Evolutionary conservation across 148 eudicot genomes (phyloP).

Genomic region (Polygonum maritimum): DNA sequence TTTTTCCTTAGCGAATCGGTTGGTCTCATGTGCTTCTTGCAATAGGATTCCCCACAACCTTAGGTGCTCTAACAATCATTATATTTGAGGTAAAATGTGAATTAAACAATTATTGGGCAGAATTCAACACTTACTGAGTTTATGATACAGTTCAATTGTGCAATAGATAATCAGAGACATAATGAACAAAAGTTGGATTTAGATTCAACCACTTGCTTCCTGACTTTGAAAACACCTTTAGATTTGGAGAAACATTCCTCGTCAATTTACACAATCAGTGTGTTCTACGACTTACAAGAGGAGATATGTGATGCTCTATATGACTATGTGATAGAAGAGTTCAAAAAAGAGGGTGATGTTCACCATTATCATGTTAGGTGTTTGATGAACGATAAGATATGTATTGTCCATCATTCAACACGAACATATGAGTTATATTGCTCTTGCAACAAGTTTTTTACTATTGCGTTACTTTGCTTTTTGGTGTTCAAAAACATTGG

Average conservation of each 20-base stretch:
- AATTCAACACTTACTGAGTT: too few relatives aligned
- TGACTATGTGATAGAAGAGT: too few relatives aligned
- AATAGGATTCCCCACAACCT: constrained; percentile 62
- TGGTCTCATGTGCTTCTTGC: constrained; percentile 84
- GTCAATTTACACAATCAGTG: neutral
- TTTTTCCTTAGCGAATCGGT: constrained; percentile 35
- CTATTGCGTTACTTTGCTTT: too few relatives aligned
- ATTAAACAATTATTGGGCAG: too few relatives aligned
- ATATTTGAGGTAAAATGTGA: constrained; percentile 52
- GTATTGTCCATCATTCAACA: too few relatives aligned
- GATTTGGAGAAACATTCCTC: neutral
- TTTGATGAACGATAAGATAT: too few relatives aligned
- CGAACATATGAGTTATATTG: too few relatives aligned
- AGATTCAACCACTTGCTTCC: neutral
- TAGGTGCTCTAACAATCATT: constrained; percentile 77
- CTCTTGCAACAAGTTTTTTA: too few relatives aligned
- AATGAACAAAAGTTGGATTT: neutral
- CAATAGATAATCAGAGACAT: neutral
- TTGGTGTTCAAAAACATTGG: too few relatives aligned
- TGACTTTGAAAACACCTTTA: neutral
- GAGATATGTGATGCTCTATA: too few relatives aligned
- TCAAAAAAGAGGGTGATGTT: too few relatives aligned
- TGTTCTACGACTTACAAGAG: neutral
- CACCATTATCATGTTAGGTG: too few relatives aligned
- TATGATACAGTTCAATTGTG: neutral